Evolutionary conservation across 257 asterid genomes (phyloP).

Genomic region (Solanum ahanhuiri): DNA sequence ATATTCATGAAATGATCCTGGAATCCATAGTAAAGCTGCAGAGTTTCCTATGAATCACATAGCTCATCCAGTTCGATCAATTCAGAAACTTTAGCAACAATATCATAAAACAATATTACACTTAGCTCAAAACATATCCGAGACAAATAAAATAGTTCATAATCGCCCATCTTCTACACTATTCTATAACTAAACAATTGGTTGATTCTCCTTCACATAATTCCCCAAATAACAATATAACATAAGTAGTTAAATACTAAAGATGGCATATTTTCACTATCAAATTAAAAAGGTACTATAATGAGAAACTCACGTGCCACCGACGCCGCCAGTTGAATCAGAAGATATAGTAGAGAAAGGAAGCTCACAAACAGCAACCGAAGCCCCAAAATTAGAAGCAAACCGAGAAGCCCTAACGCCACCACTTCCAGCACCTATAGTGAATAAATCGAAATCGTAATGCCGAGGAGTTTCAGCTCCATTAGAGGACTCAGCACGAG

Average conservation of each 20-base stretch:
- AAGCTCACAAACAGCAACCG: constrained; percentile 88
- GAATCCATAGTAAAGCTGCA: neutral
- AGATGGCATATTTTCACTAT: neutral
- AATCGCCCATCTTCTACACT: neutral
- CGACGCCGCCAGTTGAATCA: constrained; percentile 80
- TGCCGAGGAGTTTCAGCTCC: constrained; percentile 22
- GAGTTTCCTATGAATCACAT: neutral
- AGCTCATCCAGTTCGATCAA: neutral
- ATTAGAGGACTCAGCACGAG: constrained; percentile 52
- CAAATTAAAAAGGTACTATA: neutral
- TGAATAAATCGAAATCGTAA: constrained; percentile 85
- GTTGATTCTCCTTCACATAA: neutral
- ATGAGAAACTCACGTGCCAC: constrained; percentile 72
- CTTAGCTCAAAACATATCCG: neutral
- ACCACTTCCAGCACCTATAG: constrained; percentile 97
- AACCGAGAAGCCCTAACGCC: constrained; percentile 97
- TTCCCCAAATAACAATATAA: neutral
- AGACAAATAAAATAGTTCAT: neutral
- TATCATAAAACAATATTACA: neutral
- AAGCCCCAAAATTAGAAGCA: constrained; percentile 86
- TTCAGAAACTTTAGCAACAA: neutral
- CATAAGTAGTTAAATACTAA: neutral
- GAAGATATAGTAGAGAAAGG: constrained; percentile 89
- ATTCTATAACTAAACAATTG: neutral
- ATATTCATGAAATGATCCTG: neutral